Percentiles rank a stretch among this genome's conserved stretches.
phyloP scores from a whole-genome alignment of 2,329 filamentous ascomycete genomes.

The Uncinocarpus reesii region DNA sequence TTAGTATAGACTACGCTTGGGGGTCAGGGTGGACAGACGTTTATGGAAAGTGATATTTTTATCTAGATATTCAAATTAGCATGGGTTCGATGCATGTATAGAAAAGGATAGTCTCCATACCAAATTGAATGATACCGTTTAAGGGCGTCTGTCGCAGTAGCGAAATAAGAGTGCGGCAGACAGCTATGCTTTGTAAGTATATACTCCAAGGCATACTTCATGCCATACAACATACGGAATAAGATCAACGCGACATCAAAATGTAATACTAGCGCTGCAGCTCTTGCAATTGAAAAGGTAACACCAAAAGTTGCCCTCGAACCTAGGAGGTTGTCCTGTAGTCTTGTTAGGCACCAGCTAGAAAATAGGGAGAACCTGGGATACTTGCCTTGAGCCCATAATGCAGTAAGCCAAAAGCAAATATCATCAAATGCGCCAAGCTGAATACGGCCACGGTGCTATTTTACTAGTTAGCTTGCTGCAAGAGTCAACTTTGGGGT shows the following conservation, averaged over 20 bases:
- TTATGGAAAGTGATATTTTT: constrained; percentile 88
- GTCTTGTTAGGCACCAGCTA: not conserved
- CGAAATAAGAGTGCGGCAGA: constrained; percentile 75
- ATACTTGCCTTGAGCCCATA: constrained; percentile 55
- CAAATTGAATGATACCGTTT: constrained; percentile 74
- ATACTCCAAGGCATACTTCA: not conserved
- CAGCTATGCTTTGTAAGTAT: constrained; percentile 35
- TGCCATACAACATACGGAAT: constrained; percentile 40
- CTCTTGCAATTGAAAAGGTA: constrained; percentile 65
- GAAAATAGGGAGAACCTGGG: not conserved
- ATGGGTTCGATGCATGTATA: not conserved
- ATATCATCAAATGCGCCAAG: constrained; percentile 63
- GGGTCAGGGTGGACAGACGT: constrained; percentile 25
- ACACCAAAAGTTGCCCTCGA: constrained; percentile 61
- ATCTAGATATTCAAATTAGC: constrained; percentile 36
- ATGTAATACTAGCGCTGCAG: constrained; percentile 66
- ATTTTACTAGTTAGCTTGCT: constrained; percentile 39
- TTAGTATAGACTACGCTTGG: constrained; percentile 8
- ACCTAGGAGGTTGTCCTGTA: constrained; percentile 53
- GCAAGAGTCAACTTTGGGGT: not conserved
- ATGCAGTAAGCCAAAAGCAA: constrained; percentile 69
- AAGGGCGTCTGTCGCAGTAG: constrained; percentile 68
- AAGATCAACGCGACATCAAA: constrained; percentile 71
- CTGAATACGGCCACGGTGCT: constrained; percentile 71
- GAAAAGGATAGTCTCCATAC: constrained; percentile 11